Conservation (phyloP, 2,329 filamentous ascomycete genomes). For the Falciphora oryzae region DNA sequence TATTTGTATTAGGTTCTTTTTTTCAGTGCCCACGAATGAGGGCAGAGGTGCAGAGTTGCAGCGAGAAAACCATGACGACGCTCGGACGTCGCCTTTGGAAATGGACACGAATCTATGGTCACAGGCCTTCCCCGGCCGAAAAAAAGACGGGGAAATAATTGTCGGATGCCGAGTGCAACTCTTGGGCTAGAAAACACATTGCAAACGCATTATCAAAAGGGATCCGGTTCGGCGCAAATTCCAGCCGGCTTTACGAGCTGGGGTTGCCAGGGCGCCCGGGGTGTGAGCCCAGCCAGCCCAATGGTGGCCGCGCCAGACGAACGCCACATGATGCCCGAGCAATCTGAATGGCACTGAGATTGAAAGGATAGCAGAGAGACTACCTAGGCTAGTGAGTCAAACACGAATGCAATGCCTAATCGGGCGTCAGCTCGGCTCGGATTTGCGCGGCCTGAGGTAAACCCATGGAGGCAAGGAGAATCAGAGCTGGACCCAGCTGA, state of each 20-base stretch:
- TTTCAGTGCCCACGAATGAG: no score
- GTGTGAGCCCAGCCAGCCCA: no score
- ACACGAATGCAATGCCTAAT: background rate
- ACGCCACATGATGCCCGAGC: no score
- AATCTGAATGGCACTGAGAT: background rate
- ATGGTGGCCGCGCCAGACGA: no score
- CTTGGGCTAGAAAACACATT: background rate
- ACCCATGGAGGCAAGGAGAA: no score
- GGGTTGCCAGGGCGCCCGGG: background rate
- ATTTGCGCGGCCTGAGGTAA: background rate
- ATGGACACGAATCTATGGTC: no score
- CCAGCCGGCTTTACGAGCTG: background rate
- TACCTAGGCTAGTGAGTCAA: background rate
- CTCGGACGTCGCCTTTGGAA: background rate
- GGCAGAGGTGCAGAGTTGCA: no score
- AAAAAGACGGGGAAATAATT: background rate
- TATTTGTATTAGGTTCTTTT: background rate
- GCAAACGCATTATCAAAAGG: background rate
- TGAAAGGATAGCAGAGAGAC: no score
- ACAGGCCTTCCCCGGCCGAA: background rate
- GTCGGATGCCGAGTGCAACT: no score
- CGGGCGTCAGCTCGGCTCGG: background rate
- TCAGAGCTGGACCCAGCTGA: no score
- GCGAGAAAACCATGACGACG: background rate
- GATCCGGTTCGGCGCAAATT: background rate